Base-by-base conservation (phyloP, 805 yeast genomes). In the Torulaspora gathmanii region DNA sequence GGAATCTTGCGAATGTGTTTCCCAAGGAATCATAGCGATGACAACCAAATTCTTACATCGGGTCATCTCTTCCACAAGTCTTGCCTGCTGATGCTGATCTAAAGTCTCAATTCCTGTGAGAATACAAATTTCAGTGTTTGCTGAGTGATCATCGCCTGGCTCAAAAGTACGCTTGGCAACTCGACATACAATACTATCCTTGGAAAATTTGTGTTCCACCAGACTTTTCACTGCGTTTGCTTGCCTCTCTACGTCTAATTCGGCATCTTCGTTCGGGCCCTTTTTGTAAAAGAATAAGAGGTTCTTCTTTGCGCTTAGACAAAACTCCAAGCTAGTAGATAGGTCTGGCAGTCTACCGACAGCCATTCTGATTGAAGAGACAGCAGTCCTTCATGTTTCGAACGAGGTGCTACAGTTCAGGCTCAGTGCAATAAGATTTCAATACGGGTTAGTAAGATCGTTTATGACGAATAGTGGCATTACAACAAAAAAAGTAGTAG, bases 91-190 rank as follows among this genome's bases (percentile, higher is more conserved):
- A 4, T 35, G 45, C 5, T 22, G 33, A 9, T 43, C 36, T 10
- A 54, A 44, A 4, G 47, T 26, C 33, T 52, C 50, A 4, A 59
- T 36, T 23, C 58, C 46, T 1, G 60, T 57, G 10, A 59, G 46
- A 1, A 56, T 53, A 16, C 37, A 29, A 12, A 56, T 44, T 17
- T 50, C 47, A 10, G 33, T 38, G n/a, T 20, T 20, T 13, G n/a
- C 27, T 3, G 35, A 12, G 12, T 29, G 30, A 30, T 26, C 22
- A 11, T 41, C 45, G 19, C 40, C 41, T 5, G 15, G 31, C 27
- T 33, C 25, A 9, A 27, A 34, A 8, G 37, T 23, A n/a, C 35
- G 44, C 19, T 40, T 43, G 25, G 37, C 16, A 2, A 45, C 44
- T 13, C 35, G 41, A 29, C 52, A 49, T 4, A 13, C 30, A 4